Base-by-base conservation (phyloP, 164 flowering plant species). In the Brasenia schreberi region DNA sequence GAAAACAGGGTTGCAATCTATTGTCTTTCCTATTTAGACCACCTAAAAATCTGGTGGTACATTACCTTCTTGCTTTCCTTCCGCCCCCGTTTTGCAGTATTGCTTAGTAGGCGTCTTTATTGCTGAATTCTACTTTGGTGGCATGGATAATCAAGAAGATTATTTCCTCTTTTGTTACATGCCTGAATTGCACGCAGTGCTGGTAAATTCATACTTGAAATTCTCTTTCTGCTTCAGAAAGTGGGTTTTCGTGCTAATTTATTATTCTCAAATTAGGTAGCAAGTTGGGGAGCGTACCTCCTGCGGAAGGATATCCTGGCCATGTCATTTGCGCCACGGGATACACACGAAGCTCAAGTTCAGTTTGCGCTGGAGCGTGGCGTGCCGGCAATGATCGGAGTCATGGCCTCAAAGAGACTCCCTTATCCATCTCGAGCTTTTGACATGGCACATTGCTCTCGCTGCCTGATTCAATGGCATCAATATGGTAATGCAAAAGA, bases 341-440 rank as follows among this genome's bases (percentile, higher is more conserved):
- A 94, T 70, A 82, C 88, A 0, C 99, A 94, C 73, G 90, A 82
- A 75, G 92, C 99, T 4, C 99, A 94, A 49, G 96, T 94, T 4
- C 99, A 94, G 61, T 91, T 94, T 61, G 97, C 99, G 0, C 84
- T 94, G 0, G 99, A 95, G 69, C 79, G 99, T 19, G 99, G 99
- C 39, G 86, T 90, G 6, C 99, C 99, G 3, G 99, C 99, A n/a
- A 70, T 95, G 83, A 81, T 91, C 12, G 99, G 96, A 16, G 72
- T 95, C 9, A 64, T 95, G 1, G 90, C 97, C 59, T 75, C 97
- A 18, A 74, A 71, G 2, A 76, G 97, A 70, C 91, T 90, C 39
- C 99, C 97, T 43, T 95, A 87, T 75, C 99, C 99, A 11, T 79
- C 97, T 0, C 77, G 94, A 63, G 85, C 97, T 12, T 94, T 94